A percentile compares a stretch with the other conserved stretches of the same genome.
Evolutionary conservation across 2,329 filamentous ascomycete genomes (phyloP).

Genomic region (Ceratocystis colombiana): DNA sequence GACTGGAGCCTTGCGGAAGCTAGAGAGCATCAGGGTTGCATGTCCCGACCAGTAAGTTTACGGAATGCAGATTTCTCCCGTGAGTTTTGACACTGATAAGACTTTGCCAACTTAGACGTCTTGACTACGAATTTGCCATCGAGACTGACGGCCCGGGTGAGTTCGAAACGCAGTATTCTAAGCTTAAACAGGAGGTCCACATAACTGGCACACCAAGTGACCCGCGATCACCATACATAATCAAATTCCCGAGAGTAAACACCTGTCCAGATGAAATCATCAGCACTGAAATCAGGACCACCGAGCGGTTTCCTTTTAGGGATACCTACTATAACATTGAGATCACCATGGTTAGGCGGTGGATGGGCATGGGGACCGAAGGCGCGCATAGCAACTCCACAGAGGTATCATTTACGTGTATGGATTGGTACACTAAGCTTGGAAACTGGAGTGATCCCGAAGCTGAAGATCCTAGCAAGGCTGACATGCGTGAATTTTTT

Average conservation of each 20-base stretch:
- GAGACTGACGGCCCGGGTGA: neutral
- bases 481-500: neutral
- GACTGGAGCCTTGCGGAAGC: neutral
- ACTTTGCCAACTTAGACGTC: neutral
- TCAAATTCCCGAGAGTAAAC: neutral
- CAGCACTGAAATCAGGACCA: constrained; percentile 5
- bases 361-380: constrained; percentile 9
- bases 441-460: constrained; percentile 8
- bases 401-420: neutral
- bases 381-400: neutral
- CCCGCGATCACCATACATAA: neutral
- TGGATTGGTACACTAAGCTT: constrained; percentile 12
- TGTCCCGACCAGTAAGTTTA: constrained; percentile 14
- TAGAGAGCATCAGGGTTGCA: constrained; percentile 12
- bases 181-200: neutral
- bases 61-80: neutral
- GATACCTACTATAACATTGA: constrained; percentile 7
- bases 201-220: neutral
- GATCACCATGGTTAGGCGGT: neutral
- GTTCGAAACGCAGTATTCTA: neutral
- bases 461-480: neutral
- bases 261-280: constrained; percentile 6
- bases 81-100: neutral
- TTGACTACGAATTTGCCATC: neutral
- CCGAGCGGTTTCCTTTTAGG: constrained; percentile 5